These are phyloP conservation scores for Aspergillus mulundensis DNA, from an alignment of 495 filamentous ascomycete genomes.

Conservation along the genomic window DNA sequence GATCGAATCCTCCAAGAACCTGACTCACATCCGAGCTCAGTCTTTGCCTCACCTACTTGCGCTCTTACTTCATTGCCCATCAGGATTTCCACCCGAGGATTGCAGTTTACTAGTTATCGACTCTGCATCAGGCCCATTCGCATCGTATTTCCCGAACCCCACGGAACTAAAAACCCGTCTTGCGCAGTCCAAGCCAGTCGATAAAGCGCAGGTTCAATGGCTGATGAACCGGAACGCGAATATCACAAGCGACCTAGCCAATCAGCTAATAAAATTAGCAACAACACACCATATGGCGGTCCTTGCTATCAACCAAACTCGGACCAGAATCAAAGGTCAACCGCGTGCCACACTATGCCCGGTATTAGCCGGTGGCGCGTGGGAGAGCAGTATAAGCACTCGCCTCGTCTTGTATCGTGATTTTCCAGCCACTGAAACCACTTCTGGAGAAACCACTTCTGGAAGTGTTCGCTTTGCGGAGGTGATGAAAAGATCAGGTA, in stretches of 20 bases:
- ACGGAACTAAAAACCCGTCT: slow-evolving; percentile 37
- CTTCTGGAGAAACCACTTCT: neutral
- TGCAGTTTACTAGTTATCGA: slow-evolving; percentile 72
- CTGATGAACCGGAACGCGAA: slow-evolving; percentile 58
- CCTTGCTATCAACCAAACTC: slow-evolving; percentile 65
- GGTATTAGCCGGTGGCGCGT: slow-evolving; percentile 59
- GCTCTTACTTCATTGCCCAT: slow-evolving; percentile 59
- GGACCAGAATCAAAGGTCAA: slow-evolving; percentile 60
- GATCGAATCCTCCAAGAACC: slow-evolving; percentile 15
- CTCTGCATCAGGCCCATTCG: slow-evolving; percentile 68
- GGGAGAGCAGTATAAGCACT: slow-evolving; percentile 66
- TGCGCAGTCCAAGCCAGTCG: slow-evolving; percentile 20
- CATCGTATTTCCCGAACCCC: slow-evolving; percentile 62
- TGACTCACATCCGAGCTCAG: slow-evolving; percentile 46
- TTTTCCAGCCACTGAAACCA: slow-evolving; percentile 24
- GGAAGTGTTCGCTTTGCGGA: slow-evolving; percentile 36
- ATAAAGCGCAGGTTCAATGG: slow-evolving; percentile 49
- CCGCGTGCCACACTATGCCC: slow-evolving; percentile 63
- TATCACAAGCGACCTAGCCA: slow-evolving; percentile 53
- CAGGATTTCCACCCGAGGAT: slow-evolving; percentile 52
- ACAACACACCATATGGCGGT: slow-evolving; percentile 63
- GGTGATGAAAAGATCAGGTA: slow-evolving; percentile 42
- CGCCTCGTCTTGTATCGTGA: slow-evolving; percentile 70
- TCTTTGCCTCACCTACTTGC: slow-evolving; percentile 74
- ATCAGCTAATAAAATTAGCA: slow-evolving; percentile 62